A percentile compares a stretch with the other conserved stretches of the same genome.
phyloP scores from a whole-genome alignment of 2,329 filamentous ascomycete genomes.

The Neocucurbitaria cava region DNA sequence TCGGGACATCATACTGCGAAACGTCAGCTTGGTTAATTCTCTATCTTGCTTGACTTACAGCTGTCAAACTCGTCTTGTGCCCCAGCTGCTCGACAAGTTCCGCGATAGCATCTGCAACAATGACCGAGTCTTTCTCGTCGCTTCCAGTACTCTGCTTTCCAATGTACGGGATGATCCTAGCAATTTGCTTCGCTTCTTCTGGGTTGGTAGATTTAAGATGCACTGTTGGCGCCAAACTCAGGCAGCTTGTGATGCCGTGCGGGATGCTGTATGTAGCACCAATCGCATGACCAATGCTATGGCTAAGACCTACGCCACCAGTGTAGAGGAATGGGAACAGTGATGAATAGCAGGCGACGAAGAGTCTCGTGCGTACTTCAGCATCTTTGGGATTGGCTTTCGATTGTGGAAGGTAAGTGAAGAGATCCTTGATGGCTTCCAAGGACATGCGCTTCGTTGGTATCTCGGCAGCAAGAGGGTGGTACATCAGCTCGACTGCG shows the following conservation, averaged over 20 bases:
- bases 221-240: slow-evolving; percentile 62
- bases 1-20: slow-evolving; percentile 43
- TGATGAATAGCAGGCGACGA: slow-evolving; percentile 61
- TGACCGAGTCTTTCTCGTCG: slow-evolving; percentile 52
- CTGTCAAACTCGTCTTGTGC: slow-evolving; percentile 45
- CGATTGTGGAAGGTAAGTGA: slow-evolving; percentile 60
- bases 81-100: slow-evolving; percentile 56
- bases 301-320: slow-evolving; percentile 58
- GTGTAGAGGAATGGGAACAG: slow-evolving; percentile 58
- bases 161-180: slow-evolving; percentile 55
- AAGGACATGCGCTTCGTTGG: slow-evolving; percentile 55
- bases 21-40: slow-evolving; percentile 14
- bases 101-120: slow-evolving; percentile 55
- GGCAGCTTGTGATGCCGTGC: slow-evolving; percentile 62
- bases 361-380: slow-evolving; percentile 59
- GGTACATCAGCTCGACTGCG: slow-evolving; percentile 62
- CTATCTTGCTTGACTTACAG: slow-evolving; percentile 28
- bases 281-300: slow-evolving; percentile 60
- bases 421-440: slow-evolving; percentile 58
- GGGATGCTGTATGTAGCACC: slow-evolving; percentile 64
- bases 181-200: slow-evolving; percentile 57
- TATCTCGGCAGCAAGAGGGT: slow-evolving; percentile 60
- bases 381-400: slow-evolving; percentile 56
- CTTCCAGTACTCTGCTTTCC: slow-evolving; percentile 51
- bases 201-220: slow-evolving; percentile 58